Base-by-base conservation (phyloP, 176 grass and related monocot genomes). In the Paspalum notatum region DNA sequence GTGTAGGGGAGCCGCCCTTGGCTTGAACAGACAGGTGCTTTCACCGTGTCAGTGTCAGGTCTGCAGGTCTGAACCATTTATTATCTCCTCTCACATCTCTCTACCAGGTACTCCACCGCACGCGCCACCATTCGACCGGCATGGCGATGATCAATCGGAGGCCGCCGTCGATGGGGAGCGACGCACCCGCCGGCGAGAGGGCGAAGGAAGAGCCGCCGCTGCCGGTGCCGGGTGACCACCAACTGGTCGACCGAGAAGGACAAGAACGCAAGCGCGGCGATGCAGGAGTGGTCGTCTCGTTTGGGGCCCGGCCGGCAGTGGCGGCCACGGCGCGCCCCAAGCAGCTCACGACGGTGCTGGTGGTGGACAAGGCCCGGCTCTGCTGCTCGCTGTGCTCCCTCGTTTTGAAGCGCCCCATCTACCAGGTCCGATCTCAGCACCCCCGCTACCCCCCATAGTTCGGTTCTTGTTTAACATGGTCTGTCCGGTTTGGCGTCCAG, bases 331-430 rank as follows among this genome's bases (percentile, higher is more conserved):
- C 51, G 74, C 55, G 13, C 6, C 22, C 55, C 55, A 58, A 59
- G 55, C 22, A 2, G 55, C 41, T 45, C 55, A 76, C 20, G 74
- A 46, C 74, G 22, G 74, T 76, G n/a, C 40, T 60, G 55, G 74
- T 61, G 55, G 39, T 61, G 74, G 54, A 45, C 55, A 76, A 76
- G 20, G 55, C 74, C 40, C 4, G 40, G 14, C 40, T 76, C 55
- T 61, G 40, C 55, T 76, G 74, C 74, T 76, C 74, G 41, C 55
- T 76, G 40, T 76, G 74, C 74, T 60, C 55, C 54, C 39, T 25
- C 13, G 14, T 11, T 12, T 1, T 76, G 21, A 76, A 43, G 13
- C 73, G 73, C 6, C 73, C 74, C n/a, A 61, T 76, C 74, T 76
- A 76, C 74, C 74, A 76, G 74, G 74, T 76, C 11, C 22, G 0